These are phyloP conservation scores for Cercophora scortea DNA, from an alignment of 495 filamentous ascomycete genomes.

Conservation along the genomic window DNA sequence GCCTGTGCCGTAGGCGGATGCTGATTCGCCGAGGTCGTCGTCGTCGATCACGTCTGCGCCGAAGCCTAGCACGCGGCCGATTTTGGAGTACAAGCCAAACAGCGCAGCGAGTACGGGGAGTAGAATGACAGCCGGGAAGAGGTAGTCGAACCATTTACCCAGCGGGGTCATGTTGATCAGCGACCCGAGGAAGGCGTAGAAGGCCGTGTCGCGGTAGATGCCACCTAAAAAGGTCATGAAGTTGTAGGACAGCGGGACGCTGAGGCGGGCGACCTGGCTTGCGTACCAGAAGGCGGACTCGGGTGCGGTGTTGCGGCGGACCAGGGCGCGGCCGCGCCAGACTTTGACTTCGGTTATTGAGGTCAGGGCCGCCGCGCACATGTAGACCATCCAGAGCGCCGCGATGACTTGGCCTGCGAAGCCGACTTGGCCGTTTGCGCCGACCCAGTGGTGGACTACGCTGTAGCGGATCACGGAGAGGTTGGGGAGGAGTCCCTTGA, in stretches of 20 bases:
- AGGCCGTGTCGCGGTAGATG: constrained; percentile 64
- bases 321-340: constrained; percentile 88
- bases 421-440: constrained; percentile 59
- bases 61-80: constrained; percentile 72
- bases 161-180: constrained; percentile 80
- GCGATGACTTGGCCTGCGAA: constrained; percentile 80
- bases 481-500: constrained; percentile 66
- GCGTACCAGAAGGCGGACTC: constrained; percentile 95
- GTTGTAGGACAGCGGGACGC: constrained; percentile 89
- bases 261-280: constrained; percentile 78
- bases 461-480: constrained; percentile 79
- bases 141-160: constrained; percentile 74
- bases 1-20: constrained; percentile 61
- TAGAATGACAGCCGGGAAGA: constrained; percentile 82
- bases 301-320: constrained; percentile 80
- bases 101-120: constrained; percentile 73
- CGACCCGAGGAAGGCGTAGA: constrained; percentile 78
- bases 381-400: constrained; percentile 85
- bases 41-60: constrained; percentile 68
- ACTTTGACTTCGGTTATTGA: constrained; percentile 85
- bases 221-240: constrained; percentile 81
- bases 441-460: constrained; percentile 67
- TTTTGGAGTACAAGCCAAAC: constrained; percentile 78
- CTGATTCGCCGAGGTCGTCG: constrained; percentile 59
- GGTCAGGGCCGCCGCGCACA: constrained; percentile 73